phyloP scores from a whole-genome alignment of 345 rosid species.

The Barbarea vulgaris region DNA sequence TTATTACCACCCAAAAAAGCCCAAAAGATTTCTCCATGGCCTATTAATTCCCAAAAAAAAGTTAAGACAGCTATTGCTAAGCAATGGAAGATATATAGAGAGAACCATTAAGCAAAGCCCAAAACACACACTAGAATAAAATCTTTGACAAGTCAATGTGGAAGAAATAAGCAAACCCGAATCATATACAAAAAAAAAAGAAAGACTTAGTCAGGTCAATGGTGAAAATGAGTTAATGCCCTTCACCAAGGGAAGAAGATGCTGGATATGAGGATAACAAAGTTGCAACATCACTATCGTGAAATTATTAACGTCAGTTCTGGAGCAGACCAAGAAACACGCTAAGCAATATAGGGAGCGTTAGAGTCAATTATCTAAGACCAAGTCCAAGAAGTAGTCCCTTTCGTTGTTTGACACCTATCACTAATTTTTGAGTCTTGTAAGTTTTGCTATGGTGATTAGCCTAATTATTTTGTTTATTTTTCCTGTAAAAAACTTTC shows the following conservation, averaged over 20 bases:
- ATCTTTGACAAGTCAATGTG: background rate
- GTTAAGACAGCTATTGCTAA: background rate
- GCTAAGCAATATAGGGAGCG: background rate
- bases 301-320: background rate
- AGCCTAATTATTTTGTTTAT: background rate
- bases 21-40: constrained; percentile 2
- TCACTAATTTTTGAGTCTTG: background rate
- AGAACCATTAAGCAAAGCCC: background rate
- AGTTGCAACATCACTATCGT: background rate
- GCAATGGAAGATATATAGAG: background rate
- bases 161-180: background rate
- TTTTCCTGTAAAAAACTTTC: no score
- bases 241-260: background rate
- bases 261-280: background rate
- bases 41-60: background rate
- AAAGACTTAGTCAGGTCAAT: constrained; percentile 11
- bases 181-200: background rate
- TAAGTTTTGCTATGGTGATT: background rate
- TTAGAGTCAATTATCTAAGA: background rate
- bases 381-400: no score
- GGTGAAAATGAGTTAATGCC: background rate
- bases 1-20: background rate
- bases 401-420: background rate
- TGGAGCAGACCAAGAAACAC: background rate
- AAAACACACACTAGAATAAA: background rate